phyloP scores from a whole-genome alignment of 805 yeast species.

The Debaryomyces prosopidis region DNA sequence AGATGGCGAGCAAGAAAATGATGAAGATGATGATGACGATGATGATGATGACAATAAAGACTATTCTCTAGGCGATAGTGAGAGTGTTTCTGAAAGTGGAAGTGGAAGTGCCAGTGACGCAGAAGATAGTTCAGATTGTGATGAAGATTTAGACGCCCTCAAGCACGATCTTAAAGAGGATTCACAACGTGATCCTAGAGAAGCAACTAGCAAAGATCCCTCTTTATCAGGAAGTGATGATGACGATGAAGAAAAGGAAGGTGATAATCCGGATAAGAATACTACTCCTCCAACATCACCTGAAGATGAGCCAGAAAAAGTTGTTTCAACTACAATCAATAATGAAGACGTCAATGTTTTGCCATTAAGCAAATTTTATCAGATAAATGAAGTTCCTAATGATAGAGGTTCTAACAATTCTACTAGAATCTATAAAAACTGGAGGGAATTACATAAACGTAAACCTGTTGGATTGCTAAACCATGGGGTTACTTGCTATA shows the following conservation, averaged over 20 bases:
- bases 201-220: neutral
- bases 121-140: constrained; percentile 13
- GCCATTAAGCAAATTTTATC: constrained; percentile 41
- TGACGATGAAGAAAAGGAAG: constrained; percentile 16
- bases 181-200: constrained; percentile 1
- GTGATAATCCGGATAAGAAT: constrained; percentile 11
- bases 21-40: constrained; percentile 8
- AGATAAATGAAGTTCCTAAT: constrained; percentile 52
- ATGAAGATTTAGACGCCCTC: constrained; percentile 28
- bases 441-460: constrained; percentile 56
- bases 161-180: constrained; percentile 17
- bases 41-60: constrained; percentile 8
- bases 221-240: constrained; percentile 14
- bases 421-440: constrained; percentile 63
- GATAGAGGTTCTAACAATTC: constrained; percentile 69
- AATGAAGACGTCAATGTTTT: constrained; percentile 3
- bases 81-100: constrained; percentile 3
- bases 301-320: constrained; percentile 7
- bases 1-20: constrained; percentile 2
- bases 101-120: constrained; percentile 3
- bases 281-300: constrained; percentile 5
- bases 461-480: constrained; percentile 79
- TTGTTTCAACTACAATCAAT: neutral
- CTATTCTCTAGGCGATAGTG: constrained; percentile 7
- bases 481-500: constrained; percentile 95